Conservation (phyloP, 495 filamentous ascomycete species). For the Penicillium tannophilum region DNA sequence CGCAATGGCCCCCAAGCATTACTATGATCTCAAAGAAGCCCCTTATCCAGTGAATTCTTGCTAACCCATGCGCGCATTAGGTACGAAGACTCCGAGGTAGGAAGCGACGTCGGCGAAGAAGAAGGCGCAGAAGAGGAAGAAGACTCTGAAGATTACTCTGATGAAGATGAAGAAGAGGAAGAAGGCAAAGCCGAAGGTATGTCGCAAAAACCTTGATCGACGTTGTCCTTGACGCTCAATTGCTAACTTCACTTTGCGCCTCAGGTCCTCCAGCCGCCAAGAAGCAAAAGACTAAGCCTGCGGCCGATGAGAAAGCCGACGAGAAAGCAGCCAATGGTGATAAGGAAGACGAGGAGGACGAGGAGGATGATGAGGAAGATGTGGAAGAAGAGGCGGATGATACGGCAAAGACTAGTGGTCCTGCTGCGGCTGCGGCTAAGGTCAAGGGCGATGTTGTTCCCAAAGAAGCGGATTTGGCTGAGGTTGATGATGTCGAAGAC, state of each 20-base stretch:
- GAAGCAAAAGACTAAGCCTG: slow-evolving; percentile 30
- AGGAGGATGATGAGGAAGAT: slow-evolving; percentile 29
- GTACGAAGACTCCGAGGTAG: slow-evolving; percentile 51
- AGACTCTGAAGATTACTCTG: slow-evolving; percentile 17
- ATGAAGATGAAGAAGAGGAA: slow-evolving; percentile 30
- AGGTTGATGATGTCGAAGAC: slow-evolving; percentile 39
- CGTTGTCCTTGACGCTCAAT: not conserved
- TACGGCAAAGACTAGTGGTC: slow-evolving; percentile 42
- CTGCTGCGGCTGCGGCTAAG: slow-evolving; percentile 44
- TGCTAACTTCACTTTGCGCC: slow-evolving; percentile 12
- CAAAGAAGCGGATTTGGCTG: slow-evolving; percentile 50
- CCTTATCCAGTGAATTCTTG: not conserved
- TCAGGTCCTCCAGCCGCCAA: slow-evolving; percentile 43
- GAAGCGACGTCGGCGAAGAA: slow-evolving; percentile 45
- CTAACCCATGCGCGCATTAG: slow-evolving; percentile 31
- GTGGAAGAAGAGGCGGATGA: slow-evolving; percentile 34
- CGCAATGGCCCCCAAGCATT: not conserved
- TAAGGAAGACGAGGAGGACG: slow-evolving; percentile 31
- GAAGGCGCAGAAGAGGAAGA: slow-evolving; percentile 40
- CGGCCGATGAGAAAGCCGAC: slow-evolving; percentile 32
- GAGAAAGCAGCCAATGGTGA: slow-evolving; percentile 37
- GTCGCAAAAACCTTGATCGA: not conserved
- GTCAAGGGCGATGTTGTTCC: slow-evolving; percentile 48
- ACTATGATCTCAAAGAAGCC: not conserved
- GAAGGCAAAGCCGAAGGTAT: slow-evolving; percentile 36